A percentile compares a stretch with the other conserved stretches of the same genome.
These are phyloP conservation scores for Mortierella sp. DNA, from an alignment of 371 early-diverging fungal genomes.

Conservation along the genomic window DNA sequence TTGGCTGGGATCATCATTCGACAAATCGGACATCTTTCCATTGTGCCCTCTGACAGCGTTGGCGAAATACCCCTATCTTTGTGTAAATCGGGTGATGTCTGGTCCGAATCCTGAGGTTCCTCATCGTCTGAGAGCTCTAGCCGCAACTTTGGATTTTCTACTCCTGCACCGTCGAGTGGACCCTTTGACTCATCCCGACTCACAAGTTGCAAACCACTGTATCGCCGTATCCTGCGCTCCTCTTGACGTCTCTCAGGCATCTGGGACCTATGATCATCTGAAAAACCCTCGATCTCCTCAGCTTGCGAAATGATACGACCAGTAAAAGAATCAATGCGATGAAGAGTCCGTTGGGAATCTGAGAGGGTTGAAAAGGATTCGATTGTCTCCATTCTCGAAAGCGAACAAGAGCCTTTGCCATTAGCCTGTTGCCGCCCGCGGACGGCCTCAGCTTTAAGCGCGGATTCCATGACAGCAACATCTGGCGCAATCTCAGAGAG, in stretches of 20 bases:
- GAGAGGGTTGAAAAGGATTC: slow-evolving; percentile 30
- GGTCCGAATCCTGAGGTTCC: background rate
- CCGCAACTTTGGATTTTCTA: background rate
- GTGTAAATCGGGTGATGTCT: background rate
- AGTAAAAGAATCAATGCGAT: background rate
- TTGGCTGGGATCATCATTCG: slow-evolving; percentile 21
- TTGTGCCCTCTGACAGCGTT: slow-evolving; percentile 1
- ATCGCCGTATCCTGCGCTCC: slow-evolving; percentile 20
- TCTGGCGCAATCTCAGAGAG: slow-evolving; percentile 23
- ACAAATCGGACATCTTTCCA: slow-evolving; percentile 38
- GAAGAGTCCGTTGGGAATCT: slow-evolving; percentile 16
- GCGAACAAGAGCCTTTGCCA: background rate
- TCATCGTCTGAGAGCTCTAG: background rate
- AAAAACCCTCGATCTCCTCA: slow-evolving; percentile 43
- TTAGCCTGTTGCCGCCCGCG: slow-evolving; percentile 17
- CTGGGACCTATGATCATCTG: slow-evolving; percentile 36
- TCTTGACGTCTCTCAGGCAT: background rate
- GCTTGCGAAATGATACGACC: slow-evolving; percentile 4
- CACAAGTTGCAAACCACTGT: slow-evolving; percentile 21
- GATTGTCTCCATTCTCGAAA: slow-evolving; percentile 26
- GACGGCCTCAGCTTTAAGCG: slow-evolving; percentile 14
- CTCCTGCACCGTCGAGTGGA: background rate
- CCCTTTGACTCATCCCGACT: background rate
- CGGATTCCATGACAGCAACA: slow-evolving; percentile 14
- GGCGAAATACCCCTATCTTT: slow-evolving; percentile 14